Evolutionary conservation across 164 flowering plant species (phyloP), one percentile per base, ranked within the genome.

Genomic region (Hamamelis virginiana): DNA sequence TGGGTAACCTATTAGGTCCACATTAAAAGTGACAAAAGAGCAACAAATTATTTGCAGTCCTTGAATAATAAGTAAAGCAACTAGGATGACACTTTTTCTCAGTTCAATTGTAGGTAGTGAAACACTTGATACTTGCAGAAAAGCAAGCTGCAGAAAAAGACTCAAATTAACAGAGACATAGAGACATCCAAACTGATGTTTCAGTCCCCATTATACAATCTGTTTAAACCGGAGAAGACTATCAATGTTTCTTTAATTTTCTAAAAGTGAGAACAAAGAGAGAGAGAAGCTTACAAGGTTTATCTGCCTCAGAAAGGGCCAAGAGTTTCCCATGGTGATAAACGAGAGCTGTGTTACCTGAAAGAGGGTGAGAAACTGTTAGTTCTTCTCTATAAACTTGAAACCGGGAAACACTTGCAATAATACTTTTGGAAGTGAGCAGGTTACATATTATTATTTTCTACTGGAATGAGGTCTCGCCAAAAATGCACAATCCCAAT

Each of bases 241-340:
- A 5, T 3, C 33, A 26, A 27, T 3, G 41, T 33, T 33, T 33
- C 41, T 33, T 19, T 58, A 13, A 13, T 26, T 12, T 58, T 58
- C 25, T 57, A 15, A 58, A 44, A 63, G 50, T 26, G 10, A 21
- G 51, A 38, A 52, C 47, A 19, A 14, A 48, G 28, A 26, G 45
- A 28, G 45, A 51, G 21, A 46, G 19, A 22, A 53, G 46, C 94
- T 86, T 82, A 95, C 98, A 95, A 41, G 98, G 97, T 79, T 92
- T 94, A 75, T 94, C 98, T 27, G 77, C 94, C 79, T 95, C 98
- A 14, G 74, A 70, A 62, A 95, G 92, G 19, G 96, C 97, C 74
- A 95, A 78, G 63, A 95, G 92, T 69, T 91, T 88, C 46, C 97
- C 97, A 65, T 92, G 89, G 80, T 95, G 98, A 80, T 92, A 95